Percentiles rank a stretch among this genome's conserved stretches.
phyloP scores from a whole-genome alignment of 352 stramenopile species.

The Globisporangium solare region DNA sequence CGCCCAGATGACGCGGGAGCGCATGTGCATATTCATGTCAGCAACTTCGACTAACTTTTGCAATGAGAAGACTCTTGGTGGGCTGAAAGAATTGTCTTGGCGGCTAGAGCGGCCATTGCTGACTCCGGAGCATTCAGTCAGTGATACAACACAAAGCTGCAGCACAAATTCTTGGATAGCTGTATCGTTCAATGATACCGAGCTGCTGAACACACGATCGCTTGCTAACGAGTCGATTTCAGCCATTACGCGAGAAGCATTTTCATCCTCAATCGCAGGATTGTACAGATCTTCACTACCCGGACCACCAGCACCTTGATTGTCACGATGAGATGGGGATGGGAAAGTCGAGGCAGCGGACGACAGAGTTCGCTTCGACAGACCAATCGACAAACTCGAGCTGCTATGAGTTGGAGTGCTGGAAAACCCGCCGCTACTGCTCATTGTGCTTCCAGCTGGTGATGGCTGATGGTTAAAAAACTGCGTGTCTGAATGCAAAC shows the following conservation, averaged over 20 bases:
- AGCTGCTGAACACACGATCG: slow-evolving; percentile 91
- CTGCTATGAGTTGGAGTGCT: slow-evolving; percentile 20
- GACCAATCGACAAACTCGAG: slow-evolving; percentile 17
- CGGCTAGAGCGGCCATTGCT: slow-evolving; percentile 36
- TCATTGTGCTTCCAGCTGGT: slow-evolving; percentile 24
- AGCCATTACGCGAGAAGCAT: slow-evolving; percentile 71
- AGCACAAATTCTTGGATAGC: slow-evolving; percentile 90
- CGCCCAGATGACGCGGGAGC: slow-evolving; percentile 96
- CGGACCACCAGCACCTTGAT: slow-evolving; percentile 19
- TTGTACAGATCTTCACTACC: slow-evolving; percentile 56
- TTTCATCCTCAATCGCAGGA: slow-evolving; percentile 77
- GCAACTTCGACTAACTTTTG: slow-evolving; percentile 99
- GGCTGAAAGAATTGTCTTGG: slow-evolving; percentile 29
- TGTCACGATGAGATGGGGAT: slow-evolving; percentile 55
- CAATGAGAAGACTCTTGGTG: slow-evolving; percentile 97
- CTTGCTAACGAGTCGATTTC: slow-evolving; percentile 87
- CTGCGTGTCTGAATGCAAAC: slow-evolving; percentile 68
- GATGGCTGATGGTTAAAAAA: slow-evolving; percentile 74
- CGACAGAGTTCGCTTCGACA: slow-evolving; percentile 12
- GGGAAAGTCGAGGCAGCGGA: slow-evolving; percentile 24
- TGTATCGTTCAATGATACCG: slow-evolving; percentile 63
- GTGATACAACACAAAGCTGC: slow-evolving; percentile 86
- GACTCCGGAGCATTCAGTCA: slow-evolving; percentile 84
- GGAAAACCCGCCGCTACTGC: slow-evolving; percentile 7
- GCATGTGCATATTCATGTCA: slow-evolving; percentile 98